These are phyloP conservation scores for Yarrowia phangngaensis DNA, from an alignment of 805 yeast genomes.

Conservation along the genomic window DNA sequence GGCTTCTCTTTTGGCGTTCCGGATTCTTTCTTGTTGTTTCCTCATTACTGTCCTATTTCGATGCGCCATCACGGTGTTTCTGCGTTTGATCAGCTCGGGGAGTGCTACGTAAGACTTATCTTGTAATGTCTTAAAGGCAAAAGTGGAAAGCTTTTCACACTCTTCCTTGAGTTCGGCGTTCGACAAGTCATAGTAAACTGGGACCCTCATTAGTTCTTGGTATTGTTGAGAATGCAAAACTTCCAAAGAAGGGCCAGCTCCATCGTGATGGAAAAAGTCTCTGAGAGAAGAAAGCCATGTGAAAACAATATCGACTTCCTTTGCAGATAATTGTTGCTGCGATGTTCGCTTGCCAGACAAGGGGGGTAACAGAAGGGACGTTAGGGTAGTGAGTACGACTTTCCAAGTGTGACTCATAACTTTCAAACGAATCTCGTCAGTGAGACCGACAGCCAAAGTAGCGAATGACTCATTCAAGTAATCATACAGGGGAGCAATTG, in stretches of 20 bases:
- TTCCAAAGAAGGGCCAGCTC: constrained; percentile 72
- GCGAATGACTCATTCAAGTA: constrained; percentile 65
- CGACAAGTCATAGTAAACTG: constrained; percentile 59
- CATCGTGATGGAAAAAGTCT: constrained; percentile 75
- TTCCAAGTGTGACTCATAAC: constrained; percentile 80
- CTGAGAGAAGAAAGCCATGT: constrained; percentile 66
- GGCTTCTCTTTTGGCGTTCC: constrained; percentile 46
- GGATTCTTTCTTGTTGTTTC: constrained; percentile 46
- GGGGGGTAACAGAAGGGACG: constrained; percentile 69
- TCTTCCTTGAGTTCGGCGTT: constrained; percentile 50
- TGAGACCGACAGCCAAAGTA: constrained; percentile 57
- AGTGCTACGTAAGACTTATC: constrained; percentile 47
- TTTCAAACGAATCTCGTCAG: constrained; percentile 52
- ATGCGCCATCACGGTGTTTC: constrained; percentile 66
- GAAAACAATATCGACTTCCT: constrained; percentile 64
- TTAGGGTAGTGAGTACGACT: constrained; percentile 65
- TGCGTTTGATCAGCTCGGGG: constrained; percentile 52
- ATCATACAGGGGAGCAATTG: constrained; percentile 69
- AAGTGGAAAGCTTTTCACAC: constrained; percentile 56
- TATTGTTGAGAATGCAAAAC: constrained; percentile 59
- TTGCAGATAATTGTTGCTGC: constrained; percentile 48
- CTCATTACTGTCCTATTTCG: constrained; percentile 58
- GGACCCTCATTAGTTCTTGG: constrained; percentile 59
- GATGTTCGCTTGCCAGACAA: constrained; percentile 43
- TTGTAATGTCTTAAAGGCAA: constrained; percentile 49